Evolutionary conservation across 805 yeast genomes (phyloP).

Genomic region (Candida patagonica): DNA sequence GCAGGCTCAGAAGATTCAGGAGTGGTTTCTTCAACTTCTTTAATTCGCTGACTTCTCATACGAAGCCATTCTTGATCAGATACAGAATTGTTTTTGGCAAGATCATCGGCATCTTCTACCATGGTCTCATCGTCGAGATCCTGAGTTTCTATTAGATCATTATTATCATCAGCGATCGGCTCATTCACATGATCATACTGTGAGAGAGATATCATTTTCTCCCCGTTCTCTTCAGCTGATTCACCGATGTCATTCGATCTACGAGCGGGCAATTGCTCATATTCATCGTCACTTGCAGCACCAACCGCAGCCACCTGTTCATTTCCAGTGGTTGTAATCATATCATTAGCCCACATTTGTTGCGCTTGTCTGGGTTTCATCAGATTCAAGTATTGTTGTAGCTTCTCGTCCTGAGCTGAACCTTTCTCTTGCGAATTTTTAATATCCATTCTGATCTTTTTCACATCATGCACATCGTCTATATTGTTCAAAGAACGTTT

Average conservation of each 20-base stretch:
- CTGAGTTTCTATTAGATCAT: conserved; percentile 16
- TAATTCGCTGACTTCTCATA: conserved; percentile 62
- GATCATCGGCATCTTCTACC: conserved; percentile 15
- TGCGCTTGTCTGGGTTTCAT: conserved; percentile 68
- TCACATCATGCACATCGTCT: conserved; percentile 7
- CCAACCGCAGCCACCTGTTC: conserved; percentile 5
- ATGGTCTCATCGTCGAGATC: conserved; percentile 18
- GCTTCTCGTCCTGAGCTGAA: conserved; percentile 35
- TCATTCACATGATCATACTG: conserved; percentile 23
- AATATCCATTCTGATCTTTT: neutral
- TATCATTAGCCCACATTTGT: conserved; percentile 63
- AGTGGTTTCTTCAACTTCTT: conserved; percentile 24
- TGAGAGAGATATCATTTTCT: conserved; percentile 40
- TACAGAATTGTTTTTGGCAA: conserved; percentile 42
- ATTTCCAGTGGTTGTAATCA: conserved; percentile 41
- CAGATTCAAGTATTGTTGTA: conserved; percentile 73
- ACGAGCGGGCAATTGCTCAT: conserved; percentile 22
- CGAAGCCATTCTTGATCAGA: conserved; percentile 86
- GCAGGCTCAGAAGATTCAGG: conserved; percentile 7
- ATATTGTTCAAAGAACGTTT: conserved; percentile 34
- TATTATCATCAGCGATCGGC: conserved; percentile 19
- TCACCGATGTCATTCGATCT: conserved; percentile 16
- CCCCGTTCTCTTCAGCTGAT: conserved; percentile 36
- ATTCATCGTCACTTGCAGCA: conserved; percentile 38
- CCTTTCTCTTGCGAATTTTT: conserved; percentile 5